These are phyloP conservation scores for Botrytis fragariae DNA, from an alignment of 2,329 filamentous ascomycete species.

Conservation along the genomic window DNA sequence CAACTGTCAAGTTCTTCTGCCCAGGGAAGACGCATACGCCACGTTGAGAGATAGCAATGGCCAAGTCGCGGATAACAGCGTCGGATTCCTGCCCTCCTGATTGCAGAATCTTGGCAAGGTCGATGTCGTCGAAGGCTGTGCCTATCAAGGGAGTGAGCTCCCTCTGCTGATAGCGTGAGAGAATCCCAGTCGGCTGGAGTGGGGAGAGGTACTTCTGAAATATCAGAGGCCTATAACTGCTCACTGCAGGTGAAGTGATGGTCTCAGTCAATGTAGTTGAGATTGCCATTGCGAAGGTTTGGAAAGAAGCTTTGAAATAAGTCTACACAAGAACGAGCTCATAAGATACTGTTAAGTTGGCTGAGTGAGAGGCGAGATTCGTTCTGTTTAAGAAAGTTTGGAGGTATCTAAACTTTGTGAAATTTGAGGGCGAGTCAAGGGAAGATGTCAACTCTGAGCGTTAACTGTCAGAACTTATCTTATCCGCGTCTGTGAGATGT, in stretches of 20 bases:
- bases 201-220: not conserved
- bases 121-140: too few species aligned
- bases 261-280: not conserved
- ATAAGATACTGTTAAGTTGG: not conserved
- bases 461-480: not conserved
- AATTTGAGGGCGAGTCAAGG: not conserved
- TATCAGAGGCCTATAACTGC: not conserved
- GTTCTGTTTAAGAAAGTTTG: not conserved
- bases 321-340: not conserved
- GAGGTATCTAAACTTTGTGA: too few species aligned
- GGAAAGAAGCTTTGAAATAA: constrained; percentile 3
- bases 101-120: too few species aligned
- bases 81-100: too few species aligned
- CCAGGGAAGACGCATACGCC: constrained; percentile 51
- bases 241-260: not conserved
- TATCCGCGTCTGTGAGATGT: not conserved
- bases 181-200: constrained; percentile 9
- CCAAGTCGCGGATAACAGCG: too few species aligned
- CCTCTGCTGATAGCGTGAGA: constrained; percentile 44
- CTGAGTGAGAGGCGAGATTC: not conserved
- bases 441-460: not conserved
- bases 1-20: constrained; percentile 47
- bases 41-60: constrained; percentile 45
- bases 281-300: not conserved
- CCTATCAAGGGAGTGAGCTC: too few species aligned